These are phyloP conservation scores for Mortierella sp. DNA, from an alignment of 371 early-diverging fungal species.

Conservation along the genomic window DNA sequence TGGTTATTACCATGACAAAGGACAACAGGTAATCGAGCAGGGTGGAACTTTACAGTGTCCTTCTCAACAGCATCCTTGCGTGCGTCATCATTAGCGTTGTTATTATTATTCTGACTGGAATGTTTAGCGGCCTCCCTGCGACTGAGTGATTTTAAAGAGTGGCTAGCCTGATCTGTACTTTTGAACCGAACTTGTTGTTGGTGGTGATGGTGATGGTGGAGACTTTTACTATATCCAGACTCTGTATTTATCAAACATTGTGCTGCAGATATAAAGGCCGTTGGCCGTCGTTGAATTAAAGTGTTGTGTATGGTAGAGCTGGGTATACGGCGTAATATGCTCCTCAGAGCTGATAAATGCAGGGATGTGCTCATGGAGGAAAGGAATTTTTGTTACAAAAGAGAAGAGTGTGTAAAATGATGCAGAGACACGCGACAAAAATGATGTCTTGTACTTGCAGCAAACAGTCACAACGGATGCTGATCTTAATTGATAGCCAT, in stretches of 20 bases:
- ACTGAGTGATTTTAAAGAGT: not conserved
- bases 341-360: not conserved
- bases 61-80: slow-evolving; percentile 58
- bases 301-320: not conserved
- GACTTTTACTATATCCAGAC: not conserved
- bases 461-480: not conserved
- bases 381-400: not conserved
- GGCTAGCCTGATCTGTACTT: not conserved
- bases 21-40: slow-evolving; percentile 86
- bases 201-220: not conserved
- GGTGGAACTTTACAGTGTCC: slow-evolving; percentile 60
- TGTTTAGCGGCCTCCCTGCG: slow-evolving; percentile 17
- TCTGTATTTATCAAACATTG: not conserved
- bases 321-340: not conserved
- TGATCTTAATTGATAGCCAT: too few species aligned
- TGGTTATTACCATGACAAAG: slow-evolving; percentile 82
- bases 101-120: not conserved
- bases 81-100: slow-evolving; percentile 1
- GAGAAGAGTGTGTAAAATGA: not conserved
- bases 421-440: too few species aligned
- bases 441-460: too few species aligned
- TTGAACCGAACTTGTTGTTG: slow-evolving; percentile 13
- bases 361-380: not conserved
- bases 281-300: not conserved
- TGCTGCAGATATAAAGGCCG: not conserved